Evolutionary conservation across 2,329 filamentous ascomycete species (phyloP), one percentile per base, ranked within the genome.

Genomic region (Orbilia javanica): DNA sequence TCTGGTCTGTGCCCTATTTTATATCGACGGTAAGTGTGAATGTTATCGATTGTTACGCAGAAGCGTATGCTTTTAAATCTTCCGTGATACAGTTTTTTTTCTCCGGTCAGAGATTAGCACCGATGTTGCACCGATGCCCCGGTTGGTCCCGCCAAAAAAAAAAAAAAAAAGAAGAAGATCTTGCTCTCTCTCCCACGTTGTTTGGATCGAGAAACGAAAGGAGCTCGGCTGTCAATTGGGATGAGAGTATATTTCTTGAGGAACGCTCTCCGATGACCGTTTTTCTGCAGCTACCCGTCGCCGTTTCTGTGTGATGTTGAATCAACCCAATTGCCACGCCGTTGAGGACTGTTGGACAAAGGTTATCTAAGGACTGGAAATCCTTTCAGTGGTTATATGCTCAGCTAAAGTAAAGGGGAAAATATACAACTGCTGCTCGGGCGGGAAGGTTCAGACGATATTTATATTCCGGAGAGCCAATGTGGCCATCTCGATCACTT

Each of bases 311-410:
- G 70, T 74, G 70, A 74, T 74, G 70, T 74, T 74, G 70, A 74
- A 74, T 74, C 70, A 67, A 74, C 70, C 55, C 63, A 74, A 74
- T 74, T 67, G 70, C 53, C 52, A 73, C 69, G 57, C 69, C 48
- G 36, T 44, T 66, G 39, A 55, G 62, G 60, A 63, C 60, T 66
- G 69, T 74, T 68, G 70, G 66, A 63, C 60, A 74, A 68, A 67
- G 70, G 63, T 55, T 53, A 57, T 34, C 11, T 39, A 52, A n/a
- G 20, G 50, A 39, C 39, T 63, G 44, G 63, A 55, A 44, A 57
- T 63, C 57, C 57, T 46, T 63, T 63, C 31, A 27, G 36, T 46
- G 36, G 27, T 64, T 36, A n/a, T 50, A 20, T 50, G 20, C 10
- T 48, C 29, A 31, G 39, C 42, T n/a, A 46, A 64, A 31, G 29